These are phyloP conservation scores for Gloeopeniophorella convolvens DNA, from an alignment of 768 basidiomycete genomes.

Conservation along the genomic window DNA sequence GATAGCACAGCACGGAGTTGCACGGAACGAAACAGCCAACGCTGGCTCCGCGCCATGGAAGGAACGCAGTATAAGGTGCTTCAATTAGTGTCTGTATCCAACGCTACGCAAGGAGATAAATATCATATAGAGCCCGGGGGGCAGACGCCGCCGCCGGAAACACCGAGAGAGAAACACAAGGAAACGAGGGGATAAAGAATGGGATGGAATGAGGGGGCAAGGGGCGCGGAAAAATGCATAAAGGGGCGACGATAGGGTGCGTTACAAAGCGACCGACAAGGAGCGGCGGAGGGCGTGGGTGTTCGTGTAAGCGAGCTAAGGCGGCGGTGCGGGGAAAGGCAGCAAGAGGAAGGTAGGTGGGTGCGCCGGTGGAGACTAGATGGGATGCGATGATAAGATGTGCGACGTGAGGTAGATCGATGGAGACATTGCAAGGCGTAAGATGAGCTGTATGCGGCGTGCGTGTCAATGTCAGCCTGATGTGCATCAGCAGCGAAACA, in stretches of 20 bases:
- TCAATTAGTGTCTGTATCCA: constrained; percentile 6
- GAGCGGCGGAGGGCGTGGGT: not conserved
- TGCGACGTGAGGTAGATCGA: constrained; percentile 15
- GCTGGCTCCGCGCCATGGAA: too few relatives aligned
- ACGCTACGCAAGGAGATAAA: not conserved
- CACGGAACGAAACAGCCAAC: too few relatives aligned
- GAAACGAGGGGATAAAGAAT: not conserved
- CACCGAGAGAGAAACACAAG: not conserved
- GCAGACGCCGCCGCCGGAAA: not conserved
- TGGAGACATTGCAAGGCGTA: constrained; percentile 17
- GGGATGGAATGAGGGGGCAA: not conserved
- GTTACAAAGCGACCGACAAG: too few relatives aligned
- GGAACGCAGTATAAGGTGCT: too few relatives aligned
- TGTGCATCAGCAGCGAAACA: too few relatives aligned
- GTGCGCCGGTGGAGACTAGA: not conserved
- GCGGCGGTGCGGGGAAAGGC: not conserved
- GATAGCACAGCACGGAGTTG: too few relatives aligned
- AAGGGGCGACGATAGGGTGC: not conserved
- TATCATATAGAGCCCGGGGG: constrained; percentile 3
- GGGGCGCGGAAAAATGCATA: not conserved
- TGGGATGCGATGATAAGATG: constrained; percentile 16
- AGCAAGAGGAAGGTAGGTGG: not conserved
- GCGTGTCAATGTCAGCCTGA: not conserved
- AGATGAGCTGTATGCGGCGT: constrained; percentile 7
- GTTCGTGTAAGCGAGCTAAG: not conserved